These are phyloP conservation scores for Anastatica hierochuntica DNA, from an alignment of 345 rosid genomes.

Conservation along the genomic window DNA sequence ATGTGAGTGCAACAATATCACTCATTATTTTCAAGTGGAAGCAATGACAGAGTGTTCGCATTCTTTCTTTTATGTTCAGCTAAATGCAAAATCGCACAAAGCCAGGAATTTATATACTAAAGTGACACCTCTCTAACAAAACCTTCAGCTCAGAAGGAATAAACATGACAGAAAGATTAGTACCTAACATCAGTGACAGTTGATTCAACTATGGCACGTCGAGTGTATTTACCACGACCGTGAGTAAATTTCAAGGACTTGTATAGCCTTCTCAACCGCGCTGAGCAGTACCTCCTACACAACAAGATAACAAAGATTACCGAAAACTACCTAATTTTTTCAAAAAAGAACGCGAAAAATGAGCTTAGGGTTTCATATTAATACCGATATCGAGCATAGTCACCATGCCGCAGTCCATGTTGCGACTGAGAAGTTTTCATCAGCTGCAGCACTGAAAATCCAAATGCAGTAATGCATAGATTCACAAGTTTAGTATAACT, in stretches of 20 bases:
- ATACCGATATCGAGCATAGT: conserved; percentile 86
- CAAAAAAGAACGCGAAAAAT: no score
- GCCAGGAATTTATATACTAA: no score
- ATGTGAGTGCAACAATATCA: neutral
- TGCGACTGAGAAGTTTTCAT: conserved; percentile 91
- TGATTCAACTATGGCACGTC: conserved; percentile 66
- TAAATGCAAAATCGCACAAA: conserved; percentile 63
- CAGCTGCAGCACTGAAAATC: conserved; percentile 65
- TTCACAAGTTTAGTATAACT: neutral
- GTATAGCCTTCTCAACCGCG: conserved; percentile 86
- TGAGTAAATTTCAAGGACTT: conserved; percentile 93
- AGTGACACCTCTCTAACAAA: no score
- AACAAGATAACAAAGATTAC: conserved; percentile 13
- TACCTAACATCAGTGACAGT: conserved; percentile 25
- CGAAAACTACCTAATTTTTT: neutral
- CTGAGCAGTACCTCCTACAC: conserved; percentile 90
- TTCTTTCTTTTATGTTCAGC: neutral
- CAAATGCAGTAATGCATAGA: neutral
- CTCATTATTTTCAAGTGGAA: neutral
- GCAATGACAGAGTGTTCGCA: conserved; percentile 20
- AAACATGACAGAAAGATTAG: neutral
- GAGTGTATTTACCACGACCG: conserved; percentile 90
- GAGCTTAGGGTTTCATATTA: conserved; percentile 3
- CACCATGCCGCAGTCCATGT: conserved; percentile 95
- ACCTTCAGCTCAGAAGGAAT: neutral